Evolutionary conservation across 2,329 filamentous ascomycete species (phyloP), one percentile per base, ranked within the genome.

Genomic region (Beauveria rudraprayagi): DNA sequence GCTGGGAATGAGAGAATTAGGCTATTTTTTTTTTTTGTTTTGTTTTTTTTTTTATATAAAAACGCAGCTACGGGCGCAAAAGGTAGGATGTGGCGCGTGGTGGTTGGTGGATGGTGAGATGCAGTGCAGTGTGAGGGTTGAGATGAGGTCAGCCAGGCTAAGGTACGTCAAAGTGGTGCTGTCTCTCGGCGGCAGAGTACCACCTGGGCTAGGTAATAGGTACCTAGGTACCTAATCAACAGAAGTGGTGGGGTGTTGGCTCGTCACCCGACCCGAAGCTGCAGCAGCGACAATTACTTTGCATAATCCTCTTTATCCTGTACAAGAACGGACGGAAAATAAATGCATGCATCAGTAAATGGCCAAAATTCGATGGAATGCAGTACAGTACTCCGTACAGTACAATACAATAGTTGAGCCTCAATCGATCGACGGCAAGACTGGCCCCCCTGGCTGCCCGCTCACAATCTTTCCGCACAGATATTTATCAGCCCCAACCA

Each of bases 401-500:
- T 30, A 34, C 3, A 11, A 3, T 16, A 37, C 34, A 37, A 37
- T 37, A 14, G 50, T 37, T 37, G 43, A 19, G 43, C 17, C 43
- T 22, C n/a, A 46, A 22, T 22, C 43, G 30, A 28, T 52, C n/a
- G n/a, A 34, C 10, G 43, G 11, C 34, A 37, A 14, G 11, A 37
- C 11, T 37, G 34, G 34, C 34, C 34, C 34, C 34, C 34, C 34
- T 37, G 34, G 34, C 34, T 37, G 34, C 34, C 54, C 17, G 11
- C 41, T 24, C 43, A 34, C 5, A 34, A 24, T 26, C 3, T 17
- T n/a, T 41, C 5, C n/a, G 16, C n/a, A 22, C 28, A 46, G 50
- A 48, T 55, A 55, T n/a, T n/a, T n/a, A n/a, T 16, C 43, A 46
- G 40, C 8, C 34, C 22, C 58, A 50, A 51, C 58, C 58, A 61